Evolutionary conservation across 2,329 filamentous ascomycete species (phyloP).

Genomic region (Verticillium longisporum): DNA sequence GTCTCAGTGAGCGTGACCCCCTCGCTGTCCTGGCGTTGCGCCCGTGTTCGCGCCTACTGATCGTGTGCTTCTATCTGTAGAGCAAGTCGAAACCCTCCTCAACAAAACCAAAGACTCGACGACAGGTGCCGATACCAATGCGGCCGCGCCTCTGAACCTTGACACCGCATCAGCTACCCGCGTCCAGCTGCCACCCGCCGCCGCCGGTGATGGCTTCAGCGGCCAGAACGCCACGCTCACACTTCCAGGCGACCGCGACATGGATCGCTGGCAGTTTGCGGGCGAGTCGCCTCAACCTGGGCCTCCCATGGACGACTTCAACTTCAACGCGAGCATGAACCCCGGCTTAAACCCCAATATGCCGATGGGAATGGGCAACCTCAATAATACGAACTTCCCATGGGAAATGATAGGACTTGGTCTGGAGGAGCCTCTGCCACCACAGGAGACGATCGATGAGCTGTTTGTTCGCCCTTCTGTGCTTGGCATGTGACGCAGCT

Average conservation of each 20-base stretch:
- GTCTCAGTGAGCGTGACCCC: conserved; percentile 61
- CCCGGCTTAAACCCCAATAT: conserved; percentile 32
- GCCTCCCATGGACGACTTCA: conserved; percentile 47
- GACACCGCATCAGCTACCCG: conserved; percentile 14
- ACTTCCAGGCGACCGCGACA: conserved; percentile 37
- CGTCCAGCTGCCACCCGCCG: conserved; percentile 22
- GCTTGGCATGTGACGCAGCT: conserved; percentile 9
- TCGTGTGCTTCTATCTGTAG: conserved; percentile 31
- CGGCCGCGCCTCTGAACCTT: background rate
- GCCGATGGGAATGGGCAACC: background rate
- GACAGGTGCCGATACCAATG: background rate
- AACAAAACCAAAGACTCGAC: conserved; percentile 57
- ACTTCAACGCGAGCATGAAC: conserved; percentile 42
- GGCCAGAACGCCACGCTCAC: conserved; percentile 39
- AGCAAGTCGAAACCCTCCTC: conserved; percentile 87
- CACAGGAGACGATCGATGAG: conserved; percentile 67
- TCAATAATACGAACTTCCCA: conserved; percentile 51
- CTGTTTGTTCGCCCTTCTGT: conserved; percentile 46
- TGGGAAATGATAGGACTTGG: conserved; percentile 70
- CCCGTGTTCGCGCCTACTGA: background rate
- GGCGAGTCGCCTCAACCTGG: conserved; percentile 44
- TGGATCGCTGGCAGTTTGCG: conserved; percentile 49
- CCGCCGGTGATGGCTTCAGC: conserved; percentile 29
- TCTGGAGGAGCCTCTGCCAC: conserved; percentile 51
- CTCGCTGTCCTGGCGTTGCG: background rate